Conservation (phyloP, 2,329 filamentous ascomycete species). For the Rhytidhysteron rufulum region DNA sequence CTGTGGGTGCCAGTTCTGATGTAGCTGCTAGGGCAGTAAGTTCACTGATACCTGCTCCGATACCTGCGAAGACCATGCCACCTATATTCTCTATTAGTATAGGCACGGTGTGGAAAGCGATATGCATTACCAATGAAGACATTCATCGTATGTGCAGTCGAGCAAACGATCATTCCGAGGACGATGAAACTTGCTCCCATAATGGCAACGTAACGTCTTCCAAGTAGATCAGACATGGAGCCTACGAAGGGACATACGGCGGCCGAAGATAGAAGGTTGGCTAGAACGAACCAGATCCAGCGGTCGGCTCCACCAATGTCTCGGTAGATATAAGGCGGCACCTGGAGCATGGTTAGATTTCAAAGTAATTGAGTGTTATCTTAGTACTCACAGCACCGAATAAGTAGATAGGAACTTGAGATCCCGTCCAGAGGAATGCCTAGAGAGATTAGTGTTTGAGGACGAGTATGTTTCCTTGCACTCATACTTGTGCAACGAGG, state of each 20-base stretch:
- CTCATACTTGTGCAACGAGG: constrained; percentile 52
- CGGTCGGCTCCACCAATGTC: constrained; percentile 58
- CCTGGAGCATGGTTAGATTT: not conserved
- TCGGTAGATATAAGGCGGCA: constrained; percentile 49
- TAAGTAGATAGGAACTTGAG: constrained; percentile 54
- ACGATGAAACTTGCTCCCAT: constrained; percentile 30
- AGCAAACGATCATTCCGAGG: constrained; percentile 26
- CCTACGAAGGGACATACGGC: constrained; percentile 62
- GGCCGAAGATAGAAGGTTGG: constrained; percentile 52
- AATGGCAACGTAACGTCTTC: constrained; percentile 27
- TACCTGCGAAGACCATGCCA: constrained; percentile 51
- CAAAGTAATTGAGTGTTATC: not conserved
- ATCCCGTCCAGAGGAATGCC: constrained; percentile 56
- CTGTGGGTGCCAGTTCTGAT: constrained; percentile 62
- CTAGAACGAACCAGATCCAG: constrained; percentile 54
- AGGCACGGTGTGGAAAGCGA: not conserved
- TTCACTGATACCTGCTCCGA: constrained; percentile 65
- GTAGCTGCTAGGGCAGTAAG: constrained; percentile 64
- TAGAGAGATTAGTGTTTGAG: not conserved
- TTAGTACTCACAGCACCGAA: constrained; percentile 23
- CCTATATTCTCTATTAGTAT: not conserved
- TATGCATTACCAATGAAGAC: constrained; percentile 15
- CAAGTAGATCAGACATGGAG: constrained; percentile 25
- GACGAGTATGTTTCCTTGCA: constrained; percentile 6
- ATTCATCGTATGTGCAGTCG: constrained; percentile 23